Conservation (phyloP, 2,329 filamentous ascomycete species). For the Apiospora arundinis region DNA sequence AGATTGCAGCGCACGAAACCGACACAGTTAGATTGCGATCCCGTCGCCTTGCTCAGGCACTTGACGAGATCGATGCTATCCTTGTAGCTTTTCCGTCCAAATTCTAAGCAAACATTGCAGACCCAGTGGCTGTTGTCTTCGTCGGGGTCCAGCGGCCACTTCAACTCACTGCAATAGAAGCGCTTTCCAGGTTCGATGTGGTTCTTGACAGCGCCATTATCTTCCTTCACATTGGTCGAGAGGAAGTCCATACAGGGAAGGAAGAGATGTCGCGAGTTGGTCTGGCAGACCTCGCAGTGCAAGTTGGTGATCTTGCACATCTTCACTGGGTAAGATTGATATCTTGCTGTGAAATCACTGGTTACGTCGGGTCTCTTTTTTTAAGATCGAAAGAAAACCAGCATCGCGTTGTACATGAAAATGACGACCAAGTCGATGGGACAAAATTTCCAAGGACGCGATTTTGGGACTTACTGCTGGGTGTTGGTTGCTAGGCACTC, state of each 20-base stretch:
- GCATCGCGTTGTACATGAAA: not conserved
- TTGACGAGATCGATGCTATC: not conserved
- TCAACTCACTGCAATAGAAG: constrained; percentile 18
- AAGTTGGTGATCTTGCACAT: constrained; percentile 5
- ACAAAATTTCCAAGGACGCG: too few relatives aligned
- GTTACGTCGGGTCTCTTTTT: not conserved
- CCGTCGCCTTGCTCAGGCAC: not conserved
- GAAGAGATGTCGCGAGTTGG: not conserved
- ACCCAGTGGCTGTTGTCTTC: not conserved
- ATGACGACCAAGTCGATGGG: not conserved
- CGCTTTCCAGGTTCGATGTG: constrained; percentile 11
- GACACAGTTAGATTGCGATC: not conserved
- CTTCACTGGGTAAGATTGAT: not conserved
- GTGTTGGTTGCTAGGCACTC: not conserved
- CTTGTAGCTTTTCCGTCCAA: not conserved
- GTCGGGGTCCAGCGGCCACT: constrained; percentile 11
- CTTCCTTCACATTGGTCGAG: not conserved
- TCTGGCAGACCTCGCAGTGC: constrained; percentile 10
- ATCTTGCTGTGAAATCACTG: not conserved
- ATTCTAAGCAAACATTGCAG: constrained; percentile 2
- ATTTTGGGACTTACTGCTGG: not conserved
- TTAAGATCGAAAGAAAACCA: not conserved
- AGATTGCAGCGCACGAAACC: not conserved
- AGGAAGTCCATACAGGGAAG: not conserved
- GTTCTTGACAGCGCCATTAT: not conserved